A percentile compares a stretch with the other conserved stretches of the same genome.
These are phyloP conservation scores for Aspergillus coremiiformis DNA, from an alignment of 495 filamentous ascomycete species.

Conservation along the genomic window DNA sequence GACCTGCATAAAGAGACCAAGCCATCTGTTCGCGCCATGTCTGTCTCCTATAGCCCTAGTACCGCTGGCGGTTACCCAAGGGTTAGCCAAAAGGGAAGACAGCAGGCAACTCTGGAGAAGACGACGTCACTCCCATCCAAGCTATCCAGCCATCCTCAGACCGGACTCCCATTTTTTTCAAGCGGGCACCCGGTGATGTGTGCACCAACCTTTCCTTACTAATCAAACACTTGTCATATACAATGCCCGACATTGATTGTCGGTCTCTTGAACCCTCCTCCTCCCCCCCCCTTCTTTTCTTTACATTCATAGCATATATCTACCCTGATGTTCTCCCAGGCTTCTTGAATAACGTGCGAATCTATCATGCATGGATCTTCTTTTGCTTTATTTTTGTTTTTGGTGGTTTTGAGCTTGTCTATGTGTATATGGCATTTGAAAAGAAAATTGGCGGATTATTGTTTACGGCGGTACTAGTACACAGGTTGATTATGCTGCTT, in stretches of 20 bases:
- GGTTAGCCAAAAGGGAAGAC: conserved; percentile 16
- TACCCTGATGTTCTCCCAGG: not conserved
- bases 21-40: conserved; percentile 30
- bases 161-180: conserved; percentile 17
- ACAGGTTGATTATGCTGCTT: not conserved
- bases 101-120: conserved; percentile 19
- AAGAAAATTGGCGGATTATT: not conserved
- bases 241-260: not conserved
- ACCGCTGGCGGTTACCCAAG: conserved; percentile 15
- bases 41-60: conserved; percentile 25
- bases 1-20: conserved; percentile 21
- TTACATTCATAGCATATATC: not conserved
- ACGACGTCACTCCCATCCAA: conserved; percentile 13
- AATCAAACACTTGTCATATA: conserved; percentile 17
- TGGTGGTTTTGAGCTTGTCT: conserved; percentile 1
- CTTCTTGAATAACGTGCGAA: not conserved
- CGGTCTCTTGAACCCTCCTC: too few relatives aligned
- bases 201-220: conserved; percentile 28
- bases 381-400: not conserved
- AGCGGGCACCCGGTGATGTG: conserved; percentile 26
- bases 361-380: not conserved
- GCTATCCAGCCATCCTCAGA: conserved; percentile 8
- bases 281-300: not conserved
- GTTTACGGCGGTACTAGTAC: not conserved
- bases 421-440: not conserved